Percentiles rank a stretch among this genome's conserved stretches.
Conservation (phyloP, 73 alveolate species). For the Paramecium sonneborni region DNA sequence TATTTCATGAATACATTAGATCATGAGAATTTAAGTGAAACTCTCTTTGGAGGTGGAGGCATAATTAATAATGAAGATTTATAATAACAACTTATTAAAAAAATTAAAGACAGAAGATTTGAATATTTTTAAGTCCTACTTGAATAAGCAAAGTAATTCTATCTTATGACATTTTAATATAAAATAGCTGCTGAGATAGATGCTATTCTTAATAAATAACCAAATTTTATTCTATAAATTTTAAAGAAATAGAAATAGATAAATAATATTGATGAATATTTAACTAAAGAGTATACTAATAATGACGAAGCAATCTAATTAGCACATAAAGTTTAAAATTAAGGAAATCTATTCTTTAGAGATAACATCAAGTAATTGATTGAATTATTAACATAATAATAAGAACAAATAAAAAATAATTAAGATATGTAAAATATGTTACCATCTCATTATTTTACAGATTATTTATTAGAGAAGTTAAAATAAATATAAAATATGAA, state of each 20-base stretch:
- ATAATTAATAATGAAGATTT: background rate
- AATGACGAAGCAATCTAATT: background rate
- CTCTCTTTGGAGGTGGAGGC: background rate
- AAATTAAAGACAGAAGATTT: conserved; percentile 19
- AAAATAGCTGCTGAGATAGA: conserved; percentile 1
- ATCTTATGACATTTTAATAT: background rate
- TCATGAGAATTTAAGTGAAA: background rate
- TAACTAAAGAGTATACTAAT: background rate
- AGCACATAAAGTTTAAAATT: background rate
- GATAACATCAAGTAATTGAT: background rate
- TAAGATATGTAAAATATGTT: background rate
- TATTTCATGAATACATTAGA: conserved; percentile 29
- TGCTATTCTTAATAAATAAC: background rate
- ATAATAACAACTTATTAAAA: background rate
- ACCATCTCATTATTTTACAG: conserved; percentile 51
- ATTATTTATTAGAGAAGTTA: conserved; percentile 18
- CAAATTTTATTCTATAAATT: background rate
- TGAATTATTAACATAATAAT: background rate
- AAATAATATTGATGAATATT: background rate
- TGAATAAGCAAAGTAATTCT: background rate
- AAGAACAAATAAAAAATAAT: background rate
- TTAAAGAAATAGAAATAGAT: background rate
- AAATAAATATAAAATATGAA: background rate
- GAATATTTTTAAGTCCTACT: background rate
- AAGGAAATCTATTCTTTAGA: background rate